Percentiles rank a stretch among this genome's conserved stretches.
Evolutionary conservation across 73 alveolate species (phyloP).

Genomic region (Paramecium primaurelia): DNA sequence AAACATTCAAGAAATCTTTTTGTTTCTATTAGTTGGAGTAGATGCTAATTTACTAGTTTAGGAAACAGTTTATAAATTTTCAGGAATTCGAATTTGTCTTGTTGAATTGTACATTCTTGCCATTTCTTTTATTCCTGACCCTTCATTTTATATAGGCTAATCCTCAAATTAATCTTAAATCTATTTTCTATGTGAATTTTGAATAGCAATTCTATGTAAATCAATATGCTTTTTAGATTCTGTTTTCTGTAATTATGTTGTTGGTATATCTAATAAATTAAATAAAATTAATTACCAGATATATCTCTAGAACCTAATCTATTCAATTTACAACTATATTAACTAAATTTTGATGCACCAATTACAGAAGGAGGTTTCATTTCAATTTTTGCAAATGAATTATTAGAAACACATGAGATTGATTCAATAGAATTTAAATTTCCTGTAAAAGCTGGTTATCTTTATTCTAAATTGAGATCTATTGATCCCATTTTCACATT

Average conservation of each 20-base stretch:
- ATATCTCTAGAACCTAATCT: background rate
- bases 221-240: conserved; percentile 19
- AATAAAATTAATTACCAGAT: background rate
- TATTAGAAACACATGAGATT: background rate
- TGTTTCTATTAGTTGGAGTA: background rate
- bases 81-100: background rate
- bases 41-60: background rate
- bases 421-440: background rate
- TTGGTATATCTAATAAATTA: background rate
- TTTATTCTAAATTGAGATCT: background rate
- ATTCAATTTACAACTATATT: background rate
- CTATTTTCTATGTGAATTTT: background rate
- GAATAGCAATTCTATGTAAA: background rate
- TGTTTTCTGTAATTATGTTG: background rate
- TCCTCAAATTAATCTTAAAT: conserved; percentile 36
- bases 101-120: background rate
- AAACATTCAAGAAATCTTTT: background rate
- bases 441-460: conserved; percentile 20
- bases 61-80: background rate
- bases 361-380: background rate
- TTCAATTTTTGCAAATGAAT: conserved; percentile 27
- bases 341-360: conserved; percentile 13
- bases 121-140: background rate
- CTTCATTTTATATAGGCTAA: background rate
- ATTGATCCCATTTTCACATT: conserved; percentile 22